Percentiles rank a stretch among this genome's conserved stretches.
Evolutionary conservation across 768 basidiomycete species (phyloP).

Genomic region (Cyclocybe cylindracea): DNA sequence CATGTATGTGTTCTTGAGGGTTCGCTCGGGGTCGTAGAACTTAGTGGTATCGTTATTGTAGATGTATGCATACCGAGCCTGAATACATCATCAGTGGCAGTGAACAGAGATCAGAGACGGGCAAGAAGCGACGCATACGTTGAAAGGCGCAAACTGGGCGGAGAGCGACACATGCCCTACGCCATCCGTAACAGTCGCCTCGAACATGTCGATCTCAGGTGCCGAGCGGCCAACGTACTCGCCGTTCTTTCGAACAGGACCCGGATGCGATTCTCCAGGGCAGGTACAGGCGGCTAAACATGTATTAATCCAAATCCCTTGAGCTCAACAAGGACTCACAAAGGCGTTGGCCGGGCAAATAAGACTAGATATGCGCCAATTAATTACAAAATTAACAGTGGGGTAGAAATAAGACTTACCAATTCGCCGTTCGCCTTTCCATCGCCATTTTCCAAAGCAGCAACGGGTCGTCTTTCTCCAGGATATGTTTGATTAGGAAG

Average conservation of each 20-base stretch:
- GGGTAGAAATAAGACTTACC: conserved; percentile 17
- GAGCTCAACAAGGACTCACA: conserved; percentile 17
- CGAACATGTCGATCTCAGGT: conserved; percentile 70
- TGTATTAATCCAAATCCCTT: neutral
- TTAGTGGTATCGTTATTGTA: conserved; percentile 45
- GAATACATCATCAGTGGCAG: conserved; percentile 28
- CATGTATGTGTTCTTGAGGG: conserved; percentile 53
- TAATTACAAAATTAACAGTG: neutral
- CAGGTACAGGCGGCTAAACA: conserved; percentile 37
- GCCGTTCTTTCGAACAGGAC: conserved; percentile 44
- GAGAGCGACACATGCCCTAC: conserved; percentile 44
- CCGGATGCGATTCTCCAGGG: conserved; percentile 41
- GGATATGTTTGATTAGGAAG: conserved; percentile 73
- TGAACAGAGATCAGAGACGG: conserved; percentile 27
- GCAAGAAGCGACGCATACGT: conserved; percentile 33
- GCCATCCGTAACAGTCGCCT: conserved; percentile 42
- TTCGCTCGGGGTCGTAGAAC: conserved; percentile 47
- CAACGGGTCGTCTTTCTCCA: conserved; percentile 46
- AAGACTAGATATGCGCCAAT: conserved; percentile 41
- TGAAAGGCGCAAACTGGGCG: conserved; percentile 59
- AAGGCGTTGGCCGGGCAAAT: conserved; percentile 62
- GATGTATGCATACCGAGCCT: conserved; percentile 55
- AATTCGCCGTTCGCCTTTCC: conserved; percentile 36
- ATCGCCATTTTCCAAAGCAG: conserved; percentile 43
- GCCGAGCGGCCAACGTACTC: conserved; percentile 59